These are phyloP conservation scores for Clitoria ternatea DNA, from an alignment of 306 rosid species.

Conservation along the genomic window DNA sequence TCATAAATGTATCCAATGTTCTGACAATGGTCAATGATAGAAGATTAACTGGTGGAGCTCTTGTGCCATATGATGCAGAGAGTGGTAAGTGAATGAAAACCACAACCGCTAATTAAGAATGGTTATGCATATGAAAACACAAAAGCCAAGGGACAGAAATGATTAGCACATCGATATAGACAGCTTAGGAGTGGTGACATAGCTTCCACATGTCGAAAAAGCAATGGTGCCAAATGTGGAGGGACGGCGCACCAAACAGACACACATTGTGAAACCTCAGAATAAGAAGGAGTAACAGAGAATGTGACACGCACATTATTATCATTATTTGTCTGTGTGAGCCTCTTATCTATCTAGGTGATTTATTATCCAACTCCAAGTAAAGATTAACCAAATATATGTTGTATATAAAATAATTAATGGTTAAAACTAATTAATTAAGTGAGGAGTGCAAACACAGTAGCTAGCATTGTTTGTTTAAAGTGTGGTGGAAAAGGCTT, in stretches of 20 bases:
- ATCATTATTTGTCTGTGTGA: not conserved
- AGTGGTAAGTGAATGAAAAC: not conserved
- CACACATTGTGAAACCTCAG: conserved; percentile 28
- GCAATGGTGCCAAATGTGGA: conserved; percentile 48
- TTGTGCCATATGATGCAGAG: not conserved
- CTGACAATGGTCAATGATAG: not conserved
- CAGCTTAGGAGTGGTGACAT: conserved; percentile 44
- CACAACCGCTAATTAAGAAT: not conserved
- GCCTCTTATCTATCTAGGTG: not conserved
- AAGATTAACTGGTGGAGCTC: conserved; percentile 1
- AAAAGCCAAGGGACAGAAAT: conserved; percentile 33
- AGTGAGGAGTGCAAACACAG: not conserved
- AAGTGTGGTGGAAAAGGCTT: conserved; percentile 38
- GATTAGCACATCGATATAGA: conserved; percentile 47
- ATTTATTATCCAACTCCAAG: no score
- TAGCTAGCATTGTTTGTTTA: conserved; percentile 2
- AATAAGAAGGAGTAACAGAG: conserved; percentile 7
- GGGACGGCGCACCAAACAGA: conserved; percentile 75
- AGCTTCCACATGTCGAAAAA: conserved; percentile 42
- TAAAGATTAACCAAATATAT: no score
- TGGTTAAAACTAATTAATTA: not conserved
- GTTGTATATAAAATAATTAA: no score
- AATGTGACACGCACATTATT: conserved; percentile 26
- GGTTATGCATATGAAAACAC: conserved; percentile 26
- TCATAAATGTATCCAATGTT: no score